Conservation (phyloP, 2,329 filamentous ascomycete species). For the Exophiala dermatitidis region DNA sequence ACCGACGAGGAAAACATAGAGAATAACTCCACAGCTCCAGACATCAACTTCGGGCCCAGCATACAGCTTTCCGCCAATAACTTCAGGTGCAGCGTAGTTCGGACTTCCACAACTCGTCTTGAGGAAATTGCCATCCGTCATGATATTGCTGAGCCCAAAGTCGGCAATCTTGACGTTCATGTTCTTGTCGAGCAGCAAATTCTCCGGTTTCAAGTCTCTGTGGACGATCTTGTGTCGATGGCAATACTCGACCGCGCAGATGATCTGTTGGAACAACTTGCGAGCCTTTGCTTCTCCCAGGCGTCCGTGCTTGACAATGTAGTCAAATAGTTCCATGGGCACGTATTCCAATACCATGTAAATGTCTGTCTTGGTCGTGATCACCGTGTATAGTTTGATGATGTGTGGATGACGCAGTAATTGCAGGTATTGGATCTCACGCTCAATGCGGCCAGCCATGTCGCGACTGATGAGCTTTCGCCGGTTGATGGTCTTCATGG, state of each 20-base stretch:
- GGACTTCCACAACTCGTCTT: conserved; percentile 98
- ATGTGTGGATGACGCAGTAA: conserved; percentile 94
- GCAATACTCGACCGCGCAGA: conserved; percentile 97
- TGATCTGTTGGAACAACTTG: conserved; percentile 98
- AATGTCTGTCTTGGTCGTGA: conserved; percentile 88
- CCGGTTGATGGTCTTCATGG: conserved; percentile 93
- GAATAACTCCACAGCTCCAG: conserved; percentile 60
- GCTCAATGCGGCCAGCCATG: conserved; percentile 95
- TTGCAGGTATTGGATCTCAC: conserved; percentile 97
- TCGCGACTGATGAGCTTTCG: conserved; percentile 95
- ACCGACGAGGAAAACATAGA: conserved; percentile 59
- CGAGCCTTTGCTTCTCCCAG: conserved; percentile 89
- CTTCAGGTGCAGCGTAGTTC: conserved; percentile 95
- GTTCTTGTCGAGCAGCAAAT: conserved; percentile 85
- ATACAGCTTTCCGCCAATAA: conserved; percentile 95
- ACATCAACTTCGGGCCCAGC: conserved; percentile 97
- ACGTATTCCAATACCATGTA: conserved; percentile 99
- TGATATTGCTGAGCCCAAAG: conserved; percentile 97
- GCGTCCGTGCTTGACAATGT: conserved; percentile 88
- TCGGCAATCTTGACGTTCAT: conserved; percentile 99
- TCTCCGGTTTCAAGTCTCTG: conserved; percentile 94
- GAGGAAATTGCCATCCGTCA: conserved; percentile 98
- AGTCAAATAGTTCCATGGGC: conserved; percentile 93
- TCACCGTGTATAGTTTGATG: conserved; percentile 98
- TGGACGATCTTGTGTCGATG: conserved; percentile 98